Conservation (phyloP, 768 basidiomycete genomes). For the Strobilomyces confusus region DNA sequence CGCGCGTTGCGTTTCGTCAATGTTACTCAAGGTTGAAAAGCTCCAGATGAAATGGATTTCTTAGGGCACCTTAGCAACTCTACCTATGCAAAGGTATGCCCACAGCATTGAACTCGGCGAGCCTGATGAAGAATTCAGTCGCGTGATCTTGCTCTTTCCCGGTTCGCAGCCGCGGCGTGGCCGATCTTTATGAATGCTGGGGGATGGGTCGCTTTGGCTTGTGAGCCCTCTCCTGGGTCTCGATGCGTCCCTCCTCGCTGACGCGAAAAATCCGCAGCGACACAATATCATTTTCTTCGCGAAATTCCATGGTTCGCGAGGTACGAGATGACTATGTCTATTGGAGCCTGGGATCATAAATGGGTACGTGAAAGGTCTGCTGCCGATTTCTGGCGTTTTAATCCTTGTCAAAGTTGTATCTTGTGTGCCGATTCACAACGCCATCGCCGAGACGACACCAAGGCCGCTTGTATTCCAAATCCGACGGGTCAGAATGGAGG, state of each 20-base stretch:
- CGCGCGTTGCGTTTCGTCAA: neutral
- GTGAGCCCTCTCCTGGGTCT: neutral
- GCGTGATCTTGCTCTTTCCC: slow-evolving; percentile 14
- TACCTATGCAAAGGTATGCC: slow-evolving; percentile 12
- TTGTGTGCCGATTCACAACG: slow-evolving; percentile 13
- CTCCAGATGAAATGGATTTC: slow-evolving; percentile 19
- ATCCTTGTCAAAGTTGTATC: slow-evolving; percentile 10
- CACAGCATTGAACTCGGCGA: neutral
- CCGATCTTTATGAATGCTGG: slow-evolving; percentile 12
- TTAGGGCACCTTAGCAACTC: slow-evolving; percentile 16
- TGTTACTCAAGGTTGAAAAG: slow-evolving; percentile 4
- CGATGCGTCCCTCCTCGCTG: neutral
- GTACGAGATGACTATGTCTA: slow-evolving; percentile 15
- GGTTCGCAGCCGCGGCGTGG: slow-evolving; percentile 4
- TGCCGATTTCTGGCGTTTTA: neutral
- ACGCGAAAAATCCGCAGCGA: neutral
- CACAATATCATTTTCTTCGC: slow-evolving; percentile 14
- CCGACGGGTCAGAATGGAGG: no score
- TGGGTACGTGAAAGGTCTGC: slow-evolving; percentile 8
- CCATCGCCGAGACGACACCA: neutral
- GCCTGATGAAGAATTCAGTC: slow-evolving; percentile 4
- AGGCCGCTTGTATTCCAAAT: neutral
- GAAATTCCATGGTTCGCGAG: slow-evolving; percentile 15
- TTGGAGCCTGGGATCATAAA: slow-evolving; percentile 17
- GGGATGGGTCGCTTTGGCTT: slow-evolving; percentile 6